Evolutionary conservation across 257 asterid genomes (phyloP).

Genomic region (Lycium barbarum): DNA sequence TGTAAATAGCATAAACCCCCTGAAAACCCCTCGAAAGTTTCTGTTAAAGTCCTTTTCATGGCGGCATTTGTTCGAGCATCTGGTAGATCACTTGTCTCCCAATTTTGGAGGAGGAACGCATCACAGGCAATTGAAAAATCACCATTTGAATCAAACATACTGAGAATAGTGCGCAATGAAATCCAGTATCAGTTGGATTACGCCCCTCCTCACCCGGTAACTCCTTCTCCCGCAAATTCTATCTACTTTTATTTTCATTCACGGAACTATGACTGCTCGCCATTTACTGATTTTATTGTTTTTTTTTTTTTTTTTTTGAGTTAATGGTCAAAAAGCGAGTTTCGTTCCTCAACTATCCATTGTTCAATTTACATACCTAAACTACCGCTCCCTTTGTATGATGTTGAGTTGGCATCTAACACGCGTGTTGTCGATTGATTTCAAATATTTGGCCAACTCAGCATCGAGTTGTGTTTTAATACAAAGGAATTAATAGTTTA

Average conservation of each 20-base stretch:
- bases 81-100: constrained; percentile 1
- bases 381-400: too few relatives aligned
- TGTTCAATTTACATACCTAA: too few relatives aligned
- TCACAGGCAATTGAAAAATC: constrained; percentile 23
- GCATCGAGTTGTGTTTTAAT: too few relatives aligned
- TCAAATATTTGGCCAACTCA: too few relatives aligned
- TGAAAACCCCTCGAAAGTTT: neutral
- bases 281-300: neutral
- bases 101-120: constrained; percentile 6
- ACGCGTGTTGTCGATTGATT: too few relatives aligned
- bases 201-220: constrained; percentile 36
- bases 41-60: neutral
- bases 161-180: constrained; percentile 34
- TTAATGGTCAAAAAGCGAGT: too few relatives aligned
- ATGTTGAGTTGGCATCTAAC: too few relatives aligned
- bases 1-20: neutral
- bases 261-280: neutral
- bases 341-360: too few relatives aligned
- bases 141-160: constrained; percentile 28
- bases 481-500: too few relatives aligned
- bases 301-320: neutral
- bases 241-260: neutral
- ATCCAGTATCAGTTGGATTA: constrained; percentile 31
- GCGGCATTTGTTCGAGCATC: constrained; percentile 30
- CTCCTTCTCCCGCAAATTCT: neutral